These are phyloP conservation scores for Starmerella sirachaensis DNA, from an alignment of 805 yeast genomes.

Conservation along the genomic window DNA sequence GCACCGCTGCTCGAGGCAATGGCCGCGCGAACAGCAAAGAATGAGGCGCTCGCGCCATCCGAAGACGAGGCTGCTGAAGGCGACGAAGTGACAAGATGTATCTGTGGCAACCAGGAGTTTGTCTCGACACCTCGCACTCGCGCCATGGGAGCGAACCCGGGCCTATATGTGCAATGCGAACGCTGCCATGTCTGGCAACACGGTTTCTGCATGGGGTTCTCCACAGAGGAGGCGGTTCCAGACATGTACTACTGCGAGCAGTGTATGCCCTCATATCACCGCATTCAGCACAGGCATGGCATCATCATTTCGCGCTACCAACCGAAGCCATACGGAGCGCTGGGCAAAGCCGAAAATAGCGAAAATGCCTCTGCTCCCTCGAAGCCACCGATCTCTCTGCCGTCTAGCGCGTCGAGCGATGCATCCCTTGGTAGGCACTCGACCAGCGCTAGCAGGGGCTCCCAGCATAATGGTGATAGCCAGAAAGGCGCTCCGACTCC, in stretches of 20 bases:
- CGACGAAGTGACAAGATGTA: constrained; percentile 43
- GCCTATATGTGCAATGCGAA: constrained; percentile 92
- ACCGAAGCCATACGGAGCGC: constrained; percentile 21
- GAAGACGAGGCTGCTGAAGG: constrained; percentile 21
- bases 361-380: constrained; percentile 17
- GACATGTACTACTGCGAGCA: constrained; percentile 91
- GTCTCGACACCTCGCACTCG: constrained; percentile 26
- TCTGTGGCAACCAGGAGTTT: constrained; percentile 42
- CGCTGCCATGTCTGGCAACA: constrained; percentile 95
- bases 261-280: constrained; percentile 77
- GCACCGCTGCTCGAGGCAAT: too few species aligned
- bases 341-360: constrained; percentile 22
- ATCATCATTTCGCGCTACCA: constrained; percentile 12
- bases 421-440: too few species aligned
- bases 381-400: too few species aligned
- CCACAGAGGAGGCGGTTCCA: constrained; percentile 63
- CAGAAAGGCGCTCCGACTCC: too few species aligned
- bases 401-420: too few species aligned
- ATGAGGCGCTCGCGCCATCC: background rate
- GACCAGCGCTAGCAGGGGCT: too few species aligned
- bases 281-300: constrained; percentile 12
- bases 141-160: constrained; percentile 64
- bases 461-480: too few species aligned
- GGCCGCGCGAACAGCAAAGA: constrained; percentile 1
- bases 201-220: constrained; percentile 86